Evolutionary conservation across 2,329 filamentous ascomycete genomes (phyloP).

Genomic region (Pseudogymnoascus sp.): DNA sequence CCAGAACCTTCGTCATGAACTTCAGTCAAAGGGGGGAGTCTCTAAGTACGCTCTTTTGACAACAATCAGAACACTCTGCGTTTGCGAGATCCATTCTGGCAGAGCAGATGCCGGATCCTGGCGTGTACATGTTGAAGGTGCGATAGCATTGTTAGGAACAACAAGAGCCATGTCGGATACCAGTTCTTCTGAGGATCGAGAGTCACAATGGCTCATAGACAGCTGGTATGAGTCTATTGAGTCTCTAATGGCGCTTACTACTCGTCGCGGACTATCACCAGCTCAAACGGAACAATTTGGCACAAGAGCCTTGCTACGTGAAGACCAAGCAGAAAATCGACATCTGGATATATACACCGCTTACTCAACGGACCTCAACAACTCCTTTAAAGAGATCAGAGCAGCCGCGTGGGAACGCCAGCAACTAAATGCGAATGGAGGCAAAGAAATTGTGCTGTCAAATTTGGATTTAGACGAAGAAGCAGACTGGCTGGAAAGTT

Average conservation of each 20-base stretch:
- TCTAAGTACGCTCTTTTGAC: conserved; percentile 31
- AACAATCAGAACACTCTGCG: conserved; percentile 35
- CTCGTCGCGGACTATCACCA: conserved; percentile 27
- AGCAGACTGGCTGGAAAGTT: conserved; percentile 29
- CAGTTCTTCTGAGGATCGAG: not conserved
- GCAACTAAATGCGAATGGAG: conserved; percentile 14
- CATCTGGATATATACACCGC: conserved; percentile 37
- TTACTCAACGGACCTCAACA: conserved; percentile 32
- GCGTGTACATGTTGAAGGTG: conserved; percentile 36
- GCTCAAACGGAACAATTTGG: not conserved
- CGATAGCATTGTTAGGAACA: conserved; percentile 31
- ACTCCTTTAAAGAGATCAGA: conserved; percentile 33
- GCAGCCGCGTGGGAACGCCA: conserved; percentile 29
- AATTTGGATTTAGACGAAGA: conserved; percentile 23
- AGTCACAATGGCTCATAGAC: conserved; percentile 24
- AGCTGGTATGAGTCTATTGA: conserved; percentile 36
- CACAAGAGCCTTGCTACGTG: not conserved
- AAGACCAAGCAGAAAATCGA: conserved; percentile 19
- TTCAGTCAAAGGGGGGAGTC: conserved; percentile 28
- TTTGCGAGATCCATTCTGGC: conserved; percentile 36
- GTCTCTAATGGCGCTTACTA: conserved; percentile 33
- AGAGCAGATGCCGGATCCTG: conserved; percentile 32
- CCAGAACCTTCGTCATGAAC: conserved; percentile 33
- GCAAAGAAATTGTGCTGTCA: conserved; percentile 13
- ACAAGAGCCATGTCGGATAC: conserved; percentile 15